Evolutionary conservation across 257 asterid genomes (phyloP).

Genomic region (Forsythia viridissima): DNA sequence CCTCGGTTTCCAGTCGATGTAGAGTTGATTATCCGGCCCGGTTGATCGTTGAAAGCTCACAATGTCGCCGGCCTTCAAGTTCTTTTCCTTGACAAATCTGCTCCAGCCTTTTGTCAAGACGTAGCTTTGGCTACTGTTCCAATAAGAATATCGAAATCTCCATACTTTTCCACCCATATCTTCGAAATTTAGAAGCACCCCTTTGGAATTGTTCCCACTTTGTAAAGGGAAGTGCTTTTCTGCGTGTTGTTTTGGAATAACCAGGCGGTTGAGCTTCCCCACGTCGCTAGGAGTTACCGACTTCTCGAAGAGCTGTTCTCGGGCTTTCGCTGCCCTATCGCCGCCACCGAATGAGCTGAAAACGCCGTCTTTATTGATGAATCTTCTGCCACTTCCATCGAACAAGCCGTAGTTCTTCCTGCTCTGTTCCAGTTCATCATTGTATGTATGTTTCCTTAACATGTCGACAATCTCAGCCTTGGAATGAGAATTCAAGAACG

Average conservation of each 20-base stretch:
- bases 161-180: slow-evolving; percentile 72
- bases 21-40: slow-evolving; percentile 57
- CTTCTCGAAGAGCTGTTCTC: slow-evolving; percentile 73
- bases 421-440: slow-evolving; percentile 77
- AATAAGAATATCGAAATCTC: slow-evolving; percentile 80
- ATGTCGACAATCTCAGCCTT: slow-evolving; percentile 85
- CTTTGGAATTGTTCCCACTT: slow-evolving; percentile 46
- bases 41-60: slow-evolving; percentile 63
- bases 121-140: slow-evolving; percentile 91
- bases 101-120: slow-evolving; percentile 90
- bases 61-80: slow-evolving; percentile 65
- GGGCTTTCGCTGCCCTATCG: slow-evolving; percentile 24
- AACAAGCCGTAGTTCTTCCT: slow-evolving; percentile 34
- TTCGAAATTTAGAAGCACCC: slow-evolving; percentile 64
- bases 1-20: slow-evolving; percentile 60
- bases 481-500: slow-evolving; percentile 64
- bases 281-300: slow-evolving; percentile 90
- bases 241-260: slow-evolving; percentile 80
- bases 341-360: slow-evolving; percentile 22
- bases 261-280: slow-evolving; percentile 70
- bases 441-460: slow-evolving; percentile 83
- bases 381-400: slow-evolving; percentile 7
- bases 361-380: background rate
- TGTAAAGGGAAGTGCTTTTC: slow-evolving; percentile 71
- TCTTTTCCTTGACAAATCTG: slow-evolving; percentile 82